These are phyloP conservation scores for Hirsutella thompsonii DNA, from an alignment of 2,329 filamentous ascomycete species.

Conservation along the genomic window DNA sequence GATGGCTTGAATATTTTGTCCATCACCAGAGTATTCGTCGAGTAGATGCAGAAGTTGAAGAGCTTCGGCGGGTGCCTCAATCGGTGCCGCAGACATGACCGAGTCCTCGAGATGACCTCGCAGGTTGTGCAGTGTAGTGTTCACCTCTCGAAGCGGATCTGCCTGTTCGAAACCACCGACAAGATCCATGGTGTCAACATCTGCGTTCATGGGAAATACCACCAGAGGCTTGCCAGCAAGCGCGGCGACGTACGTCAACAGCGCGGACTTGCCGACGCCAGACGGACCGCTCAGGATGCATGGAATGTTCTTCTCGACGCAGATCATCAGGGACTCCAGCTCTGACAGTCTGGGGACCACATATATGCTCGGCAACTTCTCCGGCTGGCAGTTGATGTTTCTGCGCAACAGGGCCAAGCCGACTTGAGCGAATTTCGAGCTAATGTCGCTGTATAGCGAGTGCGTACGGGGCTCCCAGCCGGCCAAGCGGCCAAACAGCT, in stretches of 20 bases:
- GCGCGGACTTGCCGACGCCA: constrained; percentile 73
- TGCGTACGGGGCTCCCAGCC: constrained; percentile 36
- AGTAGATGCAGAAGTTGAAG: constrained; percentile 39
- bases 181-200: constrained; percentile 93
- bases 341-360: constrained; percentile 48
- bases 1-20: constrained; percentile 23
- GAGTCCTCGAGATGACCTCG: constrained; percentile 37
- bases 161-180: constrained; percentile 95
- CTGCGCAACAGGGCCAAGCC: constrained; percentile 62
- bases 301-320: constrained; percentile 75
- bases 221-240: constrained; percentile 63
- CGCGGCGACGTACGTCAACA: constrained; percentile 71
- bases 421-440: constrained; percentile 55
- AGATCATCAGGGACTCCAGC: constrained; percentile 78
- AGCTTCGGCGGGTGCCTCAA: constrained; percentile 29
- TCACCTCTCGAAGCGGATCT: constrained; percentile 63
- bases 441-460: constrained; percentile 62
- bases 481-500: constrained; percentile 56
- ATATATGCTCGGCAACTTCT: constrained; percentile 36
- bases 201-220: constrained; percentile 81
- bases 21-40: constrained; percentile 25
- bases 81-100: constrained; percentile 34
- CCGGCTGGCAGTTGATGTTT: constrained; percentile 38
- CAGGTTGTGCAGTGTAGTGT: constrained; percentile 37
- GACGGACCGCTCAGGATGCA: constrained; percentile 79